Percentiles rank a stretch among this genome's conserved stretches.
Conservation (phyloP, 2,329 filamentous ascomycete species). For the Diaporthe australafricana region DNA sequence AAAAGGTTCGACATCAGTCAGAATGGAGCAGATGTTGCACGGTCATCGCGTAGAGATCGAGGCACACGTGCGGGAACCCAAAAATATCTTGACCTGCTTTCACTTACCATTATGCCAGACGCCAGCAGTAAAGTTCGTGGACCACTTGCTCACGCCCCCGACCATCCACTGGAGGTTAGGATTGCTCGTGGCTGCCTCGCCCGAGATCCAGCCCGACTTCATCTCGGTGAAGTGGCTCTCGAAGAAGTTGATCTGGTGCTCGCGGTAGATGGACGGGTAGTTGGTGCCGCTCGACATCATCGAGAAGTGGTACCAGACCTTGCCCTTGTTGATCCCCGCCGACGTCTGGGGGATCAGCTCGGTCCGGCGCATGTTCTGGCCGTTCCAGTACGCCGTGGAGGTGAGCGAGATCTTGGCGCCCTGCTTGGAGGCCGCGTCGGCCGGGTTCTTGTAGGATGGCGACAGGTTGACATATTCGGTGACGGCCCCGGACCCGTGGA, state of each 20-base stretch:
- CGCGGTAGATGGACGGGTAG: conserved; percentile 69
- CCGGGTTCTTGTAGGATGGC: conserved; percentile 72
- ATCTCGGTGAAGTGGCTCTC: conserved; percentile 81
- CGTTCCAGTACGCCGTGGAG: conserved; percentile 76
- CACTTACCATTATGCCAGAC: conserved; percentile 74
- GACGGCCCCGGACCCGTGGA: conserved; percentile 70
- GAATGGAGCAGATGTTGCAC: not conserved
- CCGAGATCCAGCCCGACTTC: conserved; percentile 73
- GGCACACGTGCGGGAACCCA: conserved; percentile 58
- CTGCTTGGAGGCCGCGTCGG: conserved; percentile 69
- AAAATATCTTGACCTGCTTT: conserved; percentile 63
- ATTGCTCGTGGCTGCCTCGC: conserved; percentile 57
- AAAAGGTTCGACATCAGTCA: not conserved
- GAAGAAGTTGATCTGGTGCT: conserved; percentile 75
- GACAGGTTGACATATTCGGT: conserved; percentile 72
- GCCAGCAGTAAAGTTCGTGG: conserved; percentile 67
- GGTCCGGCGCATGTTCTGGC: conserved; percentile 77
- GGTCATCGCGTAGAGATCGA: not conserved
- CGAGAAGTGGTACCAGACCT: conserved; percentile 79
- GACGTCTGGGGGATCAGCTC: conserved; percentile 80
- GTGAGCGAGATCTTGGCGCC: conserved; percentile 77
- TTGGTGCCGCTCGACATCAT: conserved; percentile 70
- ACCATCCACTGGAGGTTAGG: conserved; percentile 74
- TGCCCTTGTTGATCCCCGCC: conserved; percentile 73
- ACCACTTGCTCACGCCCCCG: conserved; percentile 71